Conservation (phyloP, 2,329 filamentous ascomycete species). For the Fusarium pseudocircinatum region DNA sequence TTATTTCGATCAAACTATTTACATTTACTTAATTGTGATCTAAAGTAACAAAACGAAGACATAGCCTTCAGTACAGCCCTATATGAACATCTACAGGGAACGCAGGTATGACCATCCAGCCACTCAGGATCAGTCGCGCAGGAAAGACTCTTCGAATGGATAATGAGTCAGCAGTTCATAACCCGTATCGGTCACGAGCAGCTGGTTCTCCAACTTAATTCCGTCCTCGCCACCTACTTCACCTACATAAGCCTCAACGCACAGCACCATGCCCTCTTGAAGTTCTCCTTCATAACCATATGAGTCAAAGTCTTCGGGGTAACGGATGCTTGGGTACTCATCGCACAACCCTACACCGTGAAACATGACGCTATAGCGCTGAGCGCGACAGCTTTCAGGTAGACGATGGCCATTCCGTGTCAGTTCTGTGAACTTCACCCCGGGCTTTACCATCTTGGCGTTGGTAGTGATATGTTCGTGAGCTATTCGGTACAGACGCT, state of each 20-base stretch:
- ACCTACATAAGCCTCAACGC: not conserved
- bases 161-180: not conserved
- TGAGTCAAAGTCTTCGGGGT: not conserved
- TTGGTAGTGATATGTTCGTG: not conserved
- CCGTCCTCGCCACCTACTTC: not conserved
- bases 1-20: not conserved
- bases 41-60: not conserved
- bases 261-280: not conserved
- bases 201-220: not conserved
- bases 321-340: not conserved
- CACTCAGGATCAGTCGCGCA: not conserved
- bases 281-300: not conserved
- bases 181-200: not conserved
- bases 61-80: fast-evolving
- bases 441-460: not conserved
- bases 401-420: not conserved
- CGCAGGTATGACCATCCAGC: not conserved
- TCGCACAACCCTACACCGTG: not conserved
- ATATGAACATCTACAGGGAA: not conserved
- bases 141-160: not conserved
- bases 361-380: not conserved
- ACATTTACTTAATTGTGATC: fast-evolving
- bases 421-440: not conserved
- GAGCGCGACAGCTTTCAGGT: not conserved
- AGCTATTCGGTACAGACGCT: not conserved